Percentiles rank a stretch among this genome's conserved stretches.
These are phyloP conservation scores for Podospora appendiculata DNA, from an alignment of 495 filamentous ascomycete genomes.

Conservation along the genomic window DNA sequence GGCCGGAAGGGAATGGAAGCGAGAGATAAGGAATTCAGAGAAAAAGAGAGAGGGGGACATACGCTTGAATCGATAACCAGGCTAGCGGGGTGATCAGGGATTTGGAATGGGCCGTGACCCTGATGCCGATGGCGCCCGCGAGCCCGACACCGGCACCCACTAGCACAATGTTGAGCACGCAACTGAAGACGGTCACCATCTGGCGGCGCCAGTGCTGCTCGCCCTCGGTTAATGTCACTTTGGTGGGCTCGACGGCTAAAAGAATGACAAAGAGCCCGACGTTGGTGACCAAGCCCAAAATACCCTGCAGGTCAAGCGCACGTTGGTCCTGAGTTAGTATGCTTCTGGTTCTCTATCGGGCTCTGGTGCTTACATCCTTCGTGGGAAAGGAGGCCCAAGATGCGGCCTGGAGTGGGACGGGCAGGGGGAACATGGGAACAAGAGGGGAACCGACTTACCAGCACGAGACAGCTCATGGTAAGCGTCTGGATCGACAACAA, in stretches of 20 bases:
- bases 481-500: conserved; percentile 5
- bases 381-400: neutral
- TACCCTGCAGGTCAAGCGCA: conserved; percentile 9
- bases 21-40: neutral
- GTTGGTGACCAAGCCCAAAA: conserved; percentile 15
- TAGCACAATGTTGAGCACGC: conserved; percentile 19
- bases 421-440: neutral
- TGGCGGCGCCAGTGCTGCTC: conserved; percentile 25
- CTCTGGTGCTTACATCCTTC: neutral
- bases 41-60: neutral
- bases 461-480: conserved; percentile 7
- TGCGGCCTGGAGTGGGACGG: neutral
- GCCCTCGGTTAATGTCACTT: conserved; percentile 18
- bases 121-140: conserved; percentile 11
- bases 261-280: conserved; percentile 14
- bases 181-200: conserved; percentile 18
- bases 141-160: conserved; percentile 17
- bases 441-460: conserved; percentile 10
- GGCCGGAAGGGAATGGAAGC: too few species aligned
- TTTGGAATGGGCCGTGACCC: conserved; percentile 6
- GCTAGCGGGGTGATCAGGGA: conserved; percentile 17
- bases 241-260: conserved; percentile 12
- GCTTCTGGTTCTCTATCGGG: too few species aligned
- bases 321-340: too few species aligned
- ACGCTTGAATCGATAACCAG: conserved; percentile 16